Evolutionary conservation across 2,329 filamentous ascomycete genomes (phyloP).

Genomic region (Proliferodiscus dingleyae): DNA sequence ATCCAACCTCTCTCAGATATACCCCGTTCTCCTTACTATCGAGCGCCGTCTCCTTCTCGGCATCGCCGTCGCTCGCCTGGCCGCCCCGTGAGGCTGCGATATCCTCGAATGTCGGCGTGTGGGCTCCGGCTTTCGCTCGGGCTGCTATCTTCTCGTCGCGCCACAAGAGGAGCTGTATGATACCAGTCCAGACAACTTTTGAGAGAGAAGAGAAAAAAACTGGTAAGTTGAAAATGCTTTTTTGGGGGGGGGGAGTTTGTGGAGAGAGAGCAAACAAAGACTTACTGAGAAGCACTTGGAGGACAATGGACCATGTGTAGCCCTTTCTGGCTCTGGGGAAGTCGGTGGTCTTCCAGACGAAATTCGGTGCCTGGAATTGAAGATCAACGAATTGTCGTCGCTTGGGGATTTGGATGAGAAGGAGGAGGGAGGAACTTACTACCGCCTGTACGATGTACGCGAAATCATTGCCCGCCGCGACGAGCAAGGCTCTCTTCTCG

Average conservation of each 20-base stretch:
- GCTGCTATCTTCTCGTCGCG: slow-evolving; percentile 20
- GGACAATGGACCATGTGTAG: slow-evolving; percentile 34
- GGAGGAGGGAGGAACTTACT: slow-evolving; percentile 16
- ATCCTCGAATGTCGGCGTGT: slow-evolving; percentile 1
- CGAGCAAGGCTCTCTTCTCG: slow-evolving; percentile 62
- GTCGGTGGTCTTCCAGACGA: slow-evolving; percentile 38
- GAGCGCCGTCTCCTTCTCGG: slow-evolving; percentile 11
- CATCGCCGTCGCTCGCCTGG: slow-evolving; percentile 13
- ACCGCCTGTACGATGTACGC: slow-evolving; percentile 62
- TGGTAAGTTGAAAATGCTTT: too few species aligned
- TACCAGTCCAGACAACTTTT: slow-evolving; percentile 26
- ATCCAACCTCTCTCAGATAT: too few species aligned
- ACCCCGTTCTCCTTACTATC: not conserved
- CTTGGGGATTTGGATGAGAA: not conserved
- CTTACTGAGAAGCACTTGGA: slow-evolving; percentile 34
- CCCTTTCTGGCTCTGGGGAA: slow-evolving; percentile 36
- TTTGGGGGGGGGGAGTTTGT: not conserved
- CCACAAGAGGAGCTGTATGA: slow-evolving; percentile 31
- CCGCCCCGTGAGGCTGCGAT: slow-evolving; percentile 1
- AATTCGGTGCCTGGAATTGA: slow-evolving; percentile 37
- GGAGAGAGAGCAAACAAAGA: slow-evolving; percentile 1
- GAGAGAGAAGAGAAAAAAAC: too few species aligned
- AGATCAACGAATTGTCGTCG: not conserved
- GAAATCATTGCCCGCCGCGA: slow-evolving; percentile 63
- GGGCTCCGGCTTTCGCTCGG: slow-evolving; percentile 1